phyloP scores from a whole-genome alignment of 2,329 filamentous ascomycete species.

The Cercospora brassicicola region DNA sequence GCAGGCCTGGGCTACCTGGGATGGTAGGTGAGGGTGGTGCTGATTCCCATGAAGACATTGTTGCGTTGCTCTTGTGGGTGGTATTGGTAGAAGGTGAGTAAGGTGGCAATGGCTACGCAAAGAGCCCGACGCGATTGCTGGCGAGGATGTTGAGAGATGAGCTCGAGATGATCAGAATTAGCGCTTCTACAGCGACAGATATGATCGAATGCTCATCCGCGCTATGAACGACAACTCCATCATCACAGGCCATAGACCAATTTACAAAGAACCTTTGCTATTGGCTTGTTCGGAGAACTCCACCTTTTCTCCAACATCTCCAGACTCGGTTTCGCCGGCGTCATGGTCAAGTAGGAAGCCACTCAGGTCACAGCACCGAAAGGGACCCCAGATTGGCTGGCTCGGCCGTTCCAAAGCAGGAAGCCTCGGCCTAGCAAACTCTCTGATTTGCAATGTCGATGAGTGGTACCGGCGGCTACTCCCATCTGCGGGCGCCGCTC shows the following conservation, averaged over 20 bases:
- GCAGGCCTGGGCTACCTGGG: conserved; percentile 5
- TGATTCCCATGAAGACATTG: conserved; percentile 10
- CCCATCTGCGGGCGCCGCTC: not conserved
- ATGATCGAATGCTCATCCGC: not conserved
- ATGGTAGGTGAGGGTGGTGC: conserved; percentile 3
- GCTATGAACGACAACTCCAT: not conserved
- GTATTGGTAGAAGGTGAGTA: not conserved
- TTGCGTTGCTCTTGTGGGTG: not conserved
- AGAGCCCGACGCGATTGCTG: not conserved
- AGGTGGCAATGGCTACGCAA: not conserved
- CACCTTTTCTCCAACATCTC: not conserved
- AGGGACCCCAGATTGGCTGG: not conserved
- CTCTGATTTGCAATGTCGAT: not conserved
- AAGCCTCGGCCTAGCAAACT: not conserved
- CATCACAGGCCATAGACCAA: not conserved
- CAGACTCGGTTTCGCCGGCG: not conserved
- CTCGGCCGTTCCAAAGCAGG: not conserved
- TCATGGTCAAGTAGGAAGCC: not conserved
- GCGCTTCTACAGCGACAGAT: conserved; percentile 6
- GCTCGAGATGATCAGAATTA: not conserved
- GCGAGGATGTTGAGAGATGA: conserved; percentile 1
- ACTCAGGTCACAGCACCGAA: not conserved
- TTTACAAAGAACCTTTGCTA: not conserved
- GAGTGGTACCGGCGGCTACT: not conserved
- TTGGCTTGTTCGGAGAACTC: conserved; percentile 11